Evolutionary conservation across 345 rosid genomes (phyloP).

Genomic region (Eucalyptus pauciflora): DNA sequence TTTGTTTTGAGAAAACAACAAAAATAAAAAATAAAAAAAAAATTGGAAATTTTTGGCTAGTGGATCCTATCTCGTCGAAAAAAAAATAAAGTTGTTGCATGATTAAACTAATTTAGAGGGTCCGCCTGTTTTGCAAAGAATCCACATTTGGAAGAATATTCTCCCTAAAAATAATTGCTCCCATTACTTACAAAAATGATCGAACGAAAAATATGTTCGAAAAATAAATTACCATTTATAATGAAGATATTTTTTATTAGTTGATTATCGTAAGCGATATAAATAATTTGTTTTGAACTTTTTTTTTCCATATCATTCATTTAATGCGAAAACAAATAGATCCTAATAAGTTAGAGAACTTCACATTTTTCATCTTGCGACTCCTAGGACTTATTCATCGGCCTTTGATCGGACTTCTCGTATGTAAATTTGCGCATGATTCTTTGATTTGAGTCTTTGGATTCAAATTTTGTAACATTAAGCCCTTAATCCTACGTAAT

Average conservation of each 20-base stretch:
- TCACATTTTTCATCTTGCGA: fast-evolving
- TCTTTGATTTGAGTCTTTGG: neutral
- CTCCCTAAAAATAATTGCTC: neutral
- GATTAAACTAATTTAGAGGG: neutral
- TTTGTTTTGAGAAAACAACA: neutral
- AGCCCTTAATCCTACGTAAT: neutral
- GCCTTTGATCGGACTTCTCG: neutral
- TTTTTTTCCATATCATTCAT: too few species aligned
- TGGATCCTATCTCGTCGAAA: neutral
- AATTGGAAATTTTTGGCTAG: too few species aligned
- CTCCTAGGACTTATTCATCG: neutral
- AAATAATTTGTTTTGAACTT: neutral
- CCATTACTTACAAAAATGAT: neutral
- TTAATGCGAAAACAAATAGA: too few species aligned
- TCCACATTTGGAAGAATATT: neutral
- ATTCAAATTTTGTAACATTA: neutral
- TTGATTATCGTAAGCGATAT: neutral
- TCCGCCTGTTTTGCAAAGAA: neutral
- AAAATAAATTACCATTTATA: neutral
- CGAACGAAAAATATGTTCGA: fast-evolving
- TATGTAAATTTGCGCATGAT: neutral
- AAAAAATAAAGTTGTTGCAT: neutral
- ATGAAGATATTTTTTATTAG: neutral
- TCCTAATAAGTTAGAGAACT: neutral
- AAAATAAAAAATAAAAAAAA: too few species aligned